A percentile compares a stretch with the other conserved stretches of the same genome.
Conservation (phyloP, 805 yeast species). For the Candida parachauliodes region DNA sequence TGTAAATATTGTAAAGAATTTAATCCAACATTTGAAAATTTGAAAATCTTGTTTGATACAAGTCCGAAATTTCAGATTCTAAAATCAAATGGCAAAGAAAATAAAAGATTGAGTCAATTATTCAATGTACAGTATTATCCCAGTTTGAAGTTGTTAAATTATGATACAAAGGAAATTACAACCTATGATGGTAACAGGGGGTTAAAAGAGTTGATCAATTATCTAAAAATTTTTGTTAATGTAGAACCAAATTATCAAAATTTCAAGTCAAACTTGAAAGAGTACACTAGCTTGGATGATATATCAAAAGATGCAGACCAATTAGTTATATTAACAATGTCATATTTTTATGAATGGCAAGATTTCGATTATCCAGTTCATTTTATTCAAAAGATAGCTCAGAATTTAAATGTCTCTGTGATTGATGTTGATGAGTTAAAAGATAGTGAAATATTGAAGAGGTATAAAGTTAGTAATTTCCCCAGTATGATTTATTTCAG, state of each 20-base stretch:
- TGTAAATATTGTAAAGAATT: slow-evolving; percentile 34
- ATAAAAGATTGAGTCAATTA: slow-evolving; percentile 30
- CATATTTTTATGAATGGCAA: slow-evolving; percentile 27
- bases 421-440: slow-evolving; percentile 21
- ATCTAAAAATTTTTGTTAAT: slow-evolving; percentile 17
- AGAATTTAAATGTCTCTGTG: slow-evolving; percentile 18
- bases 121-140: slow-evolving; percentile 48
- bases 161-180: slow-evolving; percentile 37
- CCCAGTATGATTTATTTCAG: slow-evolving; percentile 29
- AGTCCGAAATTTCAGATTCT: slow-evolving; percentile 31
- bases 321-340: slow-evolving; percentile 23
- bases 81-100: slow-evolving; percentile 25
- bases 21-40: slow-evolving; percentile 30
- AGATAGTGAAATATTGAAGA: slow-evolving; percentile 16
- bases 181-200: slow-evolving; percentile 25
- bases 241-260: slow-evolving; percentile 20
- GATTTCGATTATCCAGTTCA: slow-evolving; percentile 31
- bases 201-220: slow-evolving; percentile 18
- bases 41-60: slow-evolving; percentile 41
- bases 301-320: slow-evolving; percentile 8
- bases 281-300: slow-evolving; percentile 11
- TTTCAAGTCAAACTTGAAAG: slow-evolving; percentile 15
- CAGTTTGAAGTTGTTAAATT: slow-evolving; percentile 42
- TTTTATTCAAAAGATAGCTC: slow-evolving; percentile 29
- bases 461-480: slow-evolving; percentile 27